Base-by-base conservation (phyloP, 768 basidiomycete species). In the Kwoniella heveanensis region DNA sequence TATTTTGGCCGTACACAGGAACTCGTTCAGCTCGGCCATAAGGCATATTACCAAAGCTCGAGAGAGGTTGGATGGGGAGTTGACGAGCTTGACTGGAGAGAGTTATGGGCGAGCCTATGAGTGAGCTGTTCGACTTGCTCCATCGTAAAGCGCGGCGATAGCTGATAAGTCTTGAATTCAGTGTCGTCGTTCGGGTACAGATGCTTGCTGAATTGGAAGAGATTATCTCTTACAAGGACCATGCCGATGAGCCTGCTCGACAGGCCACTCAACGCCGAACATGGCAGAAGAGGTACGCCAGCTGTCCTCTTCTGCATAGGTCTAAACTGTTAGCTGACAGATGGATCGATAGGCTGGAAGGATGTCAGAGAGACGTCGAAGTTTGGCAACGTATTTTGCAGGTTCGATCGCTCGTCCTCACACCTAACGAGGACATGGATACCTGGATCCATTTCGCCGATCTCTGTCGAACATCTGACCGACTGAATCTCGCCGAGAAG, bases 391-490 rank as follows among this genome's bases (percentile, higher is more conserved):
- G 95, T 21, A 91, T 98, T 57, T 83, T 99, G 9, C 95, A 97
- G 83, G 92, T 99, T 53, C 86, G 96, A 57, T 92, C 94, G 0
- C 84, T 98, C 56, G 93, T 99, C 22, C 83, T 97, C 26, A 90
- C 87, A 48, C 95, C 96, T 0, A 90, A 90, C 67, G 92, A 96
- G 66, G 93, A 97, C 76, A 91, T 90, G 48, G 86, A 90, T 50
- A 97, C 96, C 88, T 98, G 94, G 93, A 96, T 99, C 81, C 93
- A 96, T 81, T 97, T 99, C 74, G 92, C 95, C 1, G 98, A 99
- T 73, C 83, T 98, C 1, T 98, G 96, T 77, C 90, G 96, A 55
- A 95, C 95, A 81, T 90, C 87, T 19, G 92, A 95, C 54, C 87
- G 96, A 5, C 91, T 98, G 86, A 85, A 86, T n/a, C 82, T 99